Evolutionary conservation across 2,329 filamentous ascomycete species (phyloP), one percentile per base, ranked within the genome.

Genomic region (Penicillium concentricum): DNA sequence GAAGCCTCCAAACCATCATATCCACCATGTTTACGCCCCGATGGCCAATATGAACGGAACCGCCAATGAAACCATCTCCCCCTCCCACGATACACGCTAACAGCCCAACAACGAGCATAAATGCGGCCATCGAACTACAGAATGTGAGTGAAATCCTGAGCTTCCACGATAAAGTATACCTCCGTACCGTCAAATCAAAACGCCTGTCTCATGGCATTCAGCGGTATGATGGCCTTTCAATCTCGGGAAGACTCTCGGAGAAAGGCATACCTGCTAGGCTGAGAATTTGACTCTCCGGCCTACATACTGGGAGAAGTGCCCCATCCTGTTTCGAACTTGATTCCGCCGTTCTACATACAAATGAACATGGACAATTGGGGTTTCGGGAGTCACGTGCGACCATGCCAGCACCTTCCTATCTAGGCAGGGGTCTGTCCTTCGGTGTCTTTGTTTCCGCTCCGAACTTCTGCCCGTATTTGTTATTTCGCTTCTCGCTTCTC

Each of bases 191-290:
- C 12, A 20, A 16, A 7, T 13, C n/a, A 32, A 13, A 22, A 7
- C 10, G 9, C 8, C 8, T 32, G 7, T 6, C 2, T 22, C 18
- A 7, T 22, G 7, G 30, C 15, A 20, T 18, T 4, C 1, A 6
- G 8, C 7, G 13, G 9, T 20, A 22, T 6, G 5, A 10, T 22
- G 26, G 8, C n/a, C 4, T 32, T 10, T 45, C 13, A 2, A 43
- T 5, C 15, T 22, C 15, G 3, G 4, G 7, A 22, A 22, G 2
- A 45, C n/a, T 2, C 0, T 10, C 10, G 4, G n/a, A 30, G 2
- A 15, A 20, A 5, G n/a, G n/a, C 7, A 16, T 7, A 12, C 10
- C 8, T 24, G 16, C 41, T n/a, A 43, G 9, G 16, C 24, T 7
- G 1, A 43, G 6, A 7, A 12, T 0, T 7, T 7, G 24, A 2